These are phyloP conservation scores for Aspergillus latus DNA, from an alignment of 2,329 filamentous ascomycete genomes.

Conservation along the genomic window DNA sequence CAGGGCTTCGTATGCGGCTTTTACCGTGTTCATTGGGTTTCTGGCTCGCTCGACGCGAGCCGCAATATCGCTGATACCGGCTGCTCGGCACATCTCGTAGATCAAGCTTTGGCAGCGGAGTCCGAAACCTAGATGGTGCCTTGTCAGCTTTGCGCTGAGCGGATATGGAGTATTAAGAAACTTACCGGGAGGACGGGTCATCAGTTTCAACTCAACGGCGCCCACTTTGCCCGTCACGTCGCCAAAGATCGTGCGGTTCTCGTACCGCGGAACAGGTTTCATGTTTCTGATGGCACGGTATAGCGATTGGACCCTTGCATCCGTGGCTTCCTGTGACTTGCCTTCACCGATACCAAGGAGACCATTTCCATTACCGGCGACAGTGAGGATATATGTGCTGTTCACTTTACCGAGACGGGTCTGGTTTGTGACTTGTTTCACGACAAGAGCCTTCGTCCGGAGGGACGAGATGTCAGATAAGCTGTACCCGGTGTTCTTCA, in stretches of 20 bases:
- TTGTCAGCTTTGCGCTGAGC: not conserved
- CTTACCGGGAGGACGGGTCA: slow-evolving; percentile 82
- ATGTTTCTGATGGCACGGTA: slow-evolving; percentile 86
- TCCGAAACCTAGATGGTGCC: slow-evolving; percentile 70
- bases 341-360: slow-evolving; percentile 85
- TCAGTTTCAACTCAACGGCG: slow-evolving; percentile 80
- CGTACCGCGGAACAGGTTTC: slow-evolving; percentile 87
- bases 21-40: slow-evolving; percentile 98
- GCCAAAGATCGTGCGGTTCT: slow-evolving; percentile 88
- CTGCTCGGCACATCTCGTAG: slow-evolving; percentile 88
- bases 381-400: slow-evolving; percentile 70
- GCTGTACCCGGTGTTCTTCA: slow-evolving; percentile 58
- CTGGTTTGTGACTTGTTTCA: slow-evolving; percentile 80
- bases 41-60: slow-evolving; percentile 79
- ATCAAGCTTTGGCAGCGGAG: slow-evolving; percentile 88
- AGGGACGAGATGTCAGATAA: slow-evolving; percentile 52
- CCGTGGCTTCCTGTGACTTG: slow-evolving; percentile 73
- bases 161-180: slow-evolving; percentile 14
- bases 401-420: slow-evolving; percentile 93
- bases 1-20: slow-evolving; percentile 82
- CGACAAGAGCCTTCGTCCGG: slow-evolving; percentile 70
- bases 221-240: slow-evolving; percentile 80
- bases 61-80: slow-evolving; percentile 82
- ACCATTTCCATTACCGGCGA: slow-evolving; percentile 85
- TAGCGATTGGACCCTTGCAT: slow-evolving; percentile 70